A percentile compares a stretch with the other conserved stretches of the same genome.
These are phyloP conservation scores for Pythium biforme DNA, from an alignment of 352 stramenopile genomes.

Conservation along the genomic window DNA sequence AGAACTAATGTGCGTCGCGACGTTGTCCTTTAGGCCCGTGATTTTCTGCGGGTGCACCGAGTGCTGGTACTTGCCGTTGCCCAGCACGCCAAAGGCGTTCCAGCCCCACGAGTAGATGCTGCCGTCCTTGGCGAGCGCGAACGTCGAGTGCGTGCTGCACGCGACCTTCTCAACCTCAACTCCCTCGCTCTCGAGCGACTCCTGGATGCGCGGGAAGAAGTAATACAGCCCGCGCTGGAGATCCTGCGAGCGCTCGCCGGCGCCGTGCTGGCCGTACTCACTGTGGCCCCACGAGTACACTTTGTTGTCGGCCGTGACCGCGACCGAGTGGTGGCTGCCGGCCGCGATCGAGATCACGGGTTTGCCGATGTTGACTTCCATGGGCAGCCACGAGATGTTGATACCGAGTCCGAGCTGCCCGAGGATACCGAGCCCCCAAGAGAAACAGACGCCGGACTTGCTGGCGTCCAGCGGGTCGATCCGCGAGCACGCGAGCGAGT, in stretches of 20 bases:
- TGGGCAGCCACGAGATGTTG: constrained; percentile 63
- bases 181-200: constrained; percentile 43
- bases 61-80: constrained; percentile 73
- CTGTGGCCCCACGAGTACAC: constrained; percentile 81
- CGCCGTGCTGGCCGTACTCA: constrained; percentile 81
- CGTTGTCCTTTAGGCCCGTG: constrained; percentile 58
- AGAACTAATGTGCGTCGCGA: constrained; percentile 47
- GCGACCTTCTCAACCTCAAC: constrained; percentile 33
- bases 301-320: constrained; percentile 48
- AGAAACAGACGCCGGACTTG: constrained; percentile 58
- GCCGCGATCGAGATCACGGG: constrained; percentile 58
- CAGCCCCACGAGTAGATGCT: constrained; percentile 85
- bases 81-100: constrained; percentile 78
- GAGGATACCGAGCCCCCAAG: constrained; percentile 74
- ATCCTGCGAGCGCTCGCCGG: constrained; percentile 61
- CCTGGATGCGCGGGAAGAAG: constrained; percentile 62
- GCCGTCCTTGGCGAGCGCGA: constrained; percentile 51
- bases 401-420: constrained; percentile 66
- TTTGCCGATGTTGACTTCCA: constrained; percentile 50
- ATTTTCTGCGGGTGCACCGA: constrained; percentile 66
- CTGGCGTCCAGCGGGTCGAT: constrained; percentile 22
- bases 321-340: constrained; percentile 76
- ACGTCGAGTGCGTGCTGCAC: constrained; percentile 78
- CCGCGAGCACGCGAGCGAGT: constrained; percentile 63
- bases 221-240: constrained; percentile 76